These are phyloP conservation scores for Euryodendron excelsum DNA, from an alignment of 148 eudicot species.

Conservation along the genomic window DNA sequence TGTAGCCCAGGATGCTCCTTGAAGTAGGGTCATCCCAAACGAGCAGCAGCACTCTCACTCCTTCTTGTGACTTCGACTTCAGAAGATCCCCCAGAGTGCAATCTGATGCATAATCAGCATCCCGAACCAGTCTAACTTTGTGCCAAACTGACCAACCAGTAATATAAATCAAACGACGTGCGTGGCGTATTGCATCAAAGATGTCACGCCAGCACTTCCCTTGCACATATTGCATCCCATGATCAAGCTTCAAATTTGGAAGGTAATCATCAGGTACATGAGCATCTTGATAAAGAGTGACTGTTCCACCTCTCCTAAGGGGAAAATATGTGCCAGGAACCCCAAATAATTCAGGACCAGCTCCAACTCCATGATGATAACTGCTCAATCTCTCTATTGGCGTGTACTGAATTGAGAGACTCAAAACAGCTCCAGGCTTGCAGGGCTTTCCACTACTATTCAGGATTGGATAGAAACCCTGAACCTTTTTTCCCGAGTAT, in stretches of 20 bases:
- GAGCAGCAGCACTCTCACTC: constrained; percentile 90
- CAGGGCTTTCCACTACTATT: constrained; percentile 62
- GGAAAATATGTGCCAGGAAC: constrained; percentile 88
- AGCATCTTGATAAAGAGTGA: constrained; percentile 93
- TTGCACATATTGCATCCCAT: constrained; percentile 59
- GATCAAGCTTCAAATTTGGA: constrained; percentile 56
- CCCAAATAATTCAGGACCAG: constrained; percentile 75
- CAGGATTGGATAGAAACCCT: constrained; percentile 67
- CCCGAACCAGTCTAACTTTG: constrained; percentile 69
- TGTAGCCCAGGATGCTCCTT: constrained; percentile 85
- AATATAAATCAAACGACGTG: constrained; percentile 73
- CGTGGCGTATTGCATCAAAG: constrained; percentile 74
- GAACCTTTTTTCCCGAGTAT: constrained; percentile 46
- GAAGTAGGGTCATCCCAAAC: constrained; percentile 99
- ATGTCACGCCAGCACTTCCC: constrained; percentile 94
- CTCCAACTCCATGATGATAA: constrained; percentile 83
- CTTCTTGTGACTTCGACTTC: constrained; percentile 89
- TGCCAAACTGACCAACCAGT: constrained; percentile 99
- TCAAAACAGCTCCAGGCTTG: constrained; percentile 84
- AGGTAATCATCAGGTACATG: constrained; percentile 81
- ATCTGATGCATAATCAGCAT: constrained; percentile 36
- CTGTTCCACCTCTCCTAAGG: constrained; percentile 78
- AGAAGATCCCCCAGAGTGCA: constrained; percentile 77
- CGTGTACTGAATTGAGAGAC: constrained; percentile 57
- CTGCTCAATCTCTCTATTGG: constrained; percentile 60